Evolutionary conservation across 2,329 filamentous ascomycete species (phyloP), one percentile per base, ranked within the genome.

Genomic region (Fusarium illudens): DNA sequence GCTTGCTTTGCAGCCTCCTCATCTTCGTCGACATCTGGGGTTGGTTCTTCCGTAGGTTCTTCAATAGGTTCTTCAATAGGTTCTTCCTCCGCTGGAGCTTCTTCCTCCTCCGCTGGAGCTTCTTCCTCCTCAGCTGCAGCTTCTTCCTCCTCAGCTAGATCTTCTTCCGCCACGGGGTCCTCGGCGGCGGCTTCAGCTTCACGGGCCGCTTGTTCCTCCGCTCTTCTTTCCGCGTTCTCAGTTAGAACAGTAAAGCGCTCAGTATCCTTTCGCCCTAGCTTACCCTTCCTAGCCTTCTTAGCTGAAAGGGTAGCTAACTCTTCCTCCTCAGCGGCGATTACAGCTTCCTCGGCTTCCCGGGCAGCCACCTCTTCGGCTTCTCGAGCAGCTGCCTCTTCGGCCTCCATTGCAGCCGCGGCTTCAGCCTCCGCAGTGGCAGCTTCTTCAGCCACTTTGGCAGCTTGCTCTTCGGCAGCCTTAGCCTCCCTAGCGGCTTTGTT

Each of bases 251-350:
- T 58, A 33, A 73, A 60, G 32, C 71, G 68, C 7, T 73, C 71
- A 8, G 63, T 70, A 58, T 73, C 71, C 22, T 73, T 73, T 12
- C 71, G 64, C 29, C 71, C 71, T 7, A 73, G 27, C 34, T 73
- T 73, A 34, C 71, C 71, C 65, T 81, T 80, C 71, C 81, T 84
- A 32, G 60, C 53, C 42, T 75, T 76, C 64, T 75, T 76, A 4
- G 78, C 80, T 58, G 79, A 75, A 36, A 78, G 77, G 7, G 77
- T 76, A 20, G 78, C 79, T n/a, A 81, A 79, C 67, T 84, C 79
- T 8, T 78, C 80, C 62, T 83, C 79, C 29, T 66, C 71, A 8
- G 48, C 60, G 3, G 63, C 67, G 30, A 73, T 65, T 17, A 52
- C 48, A 42, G 59, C 67, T 34, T 71, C 70, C n/a, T 57, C 63